A percentile compares a stretch with the other conserved stretches of the same genome.
phyloP scores from a whole-genome alignment of 78 protist species.

The Guillardia theta region DNA sequence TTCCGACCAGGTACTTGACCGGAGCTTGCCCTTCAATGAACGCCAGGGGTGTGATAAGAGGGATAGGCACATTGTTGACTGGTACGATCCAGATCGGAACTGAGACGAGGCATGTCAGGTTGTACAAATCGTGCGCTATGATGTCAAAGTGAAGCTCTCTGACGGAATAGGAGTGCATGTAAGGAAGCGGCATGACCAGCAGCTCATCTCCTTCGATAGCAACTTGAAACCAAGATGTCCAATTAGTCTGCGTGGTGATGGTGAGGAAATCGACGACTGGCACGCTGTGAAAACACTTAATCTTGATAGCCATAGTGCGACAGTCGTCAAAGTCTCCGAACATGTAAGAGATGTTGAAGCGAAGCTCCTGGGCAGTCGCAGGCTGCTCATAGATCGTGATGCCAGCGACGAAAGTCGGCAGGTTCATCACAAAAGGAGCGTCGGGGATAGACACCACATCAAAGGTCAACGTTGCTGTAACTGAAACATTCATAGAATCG shows the following conservation, averaged over 20 bases:
- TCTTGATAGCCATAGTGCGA: background rate
- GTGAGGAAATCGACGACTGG: background rate
- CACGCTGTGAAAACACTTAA: background rate
- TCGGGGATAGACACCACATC: background rate
- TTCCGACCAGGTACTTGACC: background rate
- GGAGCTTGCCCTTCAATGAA: too few species aligned
- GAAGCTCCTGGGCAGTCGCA: background rate
- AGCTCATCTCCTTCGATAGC: background rate
- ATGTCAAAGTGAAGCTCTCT: background rate
- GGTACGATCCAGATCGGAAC: background rate
- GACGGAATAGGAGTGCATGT: background rate
- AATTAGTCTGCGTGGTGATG: background rate
- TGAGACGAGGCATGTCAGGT: background rate
- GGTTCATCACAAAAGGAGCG: background rate
- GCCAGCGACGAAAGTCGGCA: background rate
- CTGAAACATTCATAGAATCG: background rate
- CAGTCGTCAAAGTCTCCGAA: background rate
- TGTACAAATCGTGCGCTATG: background rate
- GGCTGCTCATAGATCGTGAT: background rate
- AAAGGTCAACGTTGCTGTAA: background rate
- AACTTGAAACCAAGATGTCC: too few species aligned
- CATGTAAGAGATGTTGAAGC: background rate
- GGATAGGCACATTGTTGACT: background rate
- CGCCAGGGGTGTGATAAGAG: too few species aligned
- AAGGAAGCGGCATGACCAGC: background rate